Percentiles rank a stretch among this genome's conserved stretches.
These are phyloP conservation scores for Bocquillonia castaneifolia DNA, from an alignment of 441 rosid genomes.

Conservation along the genomic window DNA sequence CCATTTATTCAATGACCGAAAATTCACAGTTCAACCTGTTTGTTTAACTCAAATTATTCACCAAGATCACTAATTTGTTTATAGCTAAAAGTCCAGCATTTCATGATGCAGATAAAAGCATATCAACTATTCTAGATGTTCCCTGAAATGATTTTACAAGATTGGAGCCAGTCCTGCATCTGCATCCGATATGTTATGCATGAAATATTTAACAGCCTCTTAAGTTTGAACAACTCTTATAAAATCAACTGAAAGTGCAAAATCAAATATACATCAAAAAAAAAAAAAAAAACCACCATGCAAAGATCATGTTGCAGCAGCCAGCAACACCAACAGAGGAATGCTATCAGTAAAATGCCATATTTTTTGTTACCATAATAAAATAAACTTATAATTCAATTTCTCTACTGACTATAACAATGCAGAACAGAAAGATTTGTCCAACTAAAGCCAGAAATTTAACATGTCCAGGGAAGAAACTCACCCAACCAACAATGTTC, in stretches of 20 bases:
- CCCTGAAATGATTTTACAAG: background rate
- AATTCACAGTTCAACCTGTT: background rate
- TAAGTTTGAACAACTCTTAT: background rate
- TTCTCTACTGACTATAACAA: background rate
- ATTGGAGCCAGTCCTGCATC: background rate
- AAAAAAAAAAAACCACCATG: background rate
- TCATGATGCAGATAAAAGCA: background rate
- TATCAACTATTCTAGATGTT: background rate
- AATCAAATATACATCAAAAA: background rate
- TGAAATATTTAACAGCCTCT: background rate
- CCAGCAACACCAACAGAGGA: background rate
- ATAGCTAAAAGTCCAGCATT: background rate
- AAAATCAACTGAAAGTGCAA: background rate
- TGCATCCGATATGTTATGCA: background rate
- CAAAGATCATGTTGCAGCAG: background rate
- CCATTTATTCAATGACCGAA: background rate
- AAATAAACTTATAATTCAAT: background rate
- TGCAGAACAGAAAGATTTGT: background rate
- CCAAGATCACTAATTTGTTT: background rate
- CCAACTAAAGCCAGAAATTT: constrained; percentile 5
- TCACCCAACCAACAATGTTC: constrained; percentile 95
- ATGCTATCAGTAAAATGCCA: background rate
- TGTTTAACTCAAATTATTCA: background rate
- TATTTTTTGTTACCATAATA: background rate
- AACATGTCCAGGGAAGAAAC: constrained; percentile 23